Evolutionary conservation across 2,329 filamentous ascomycete genomes (phyloP), one percentile per base, ranked within the genome.

Genomic region (Didymella sp.): DNA sequence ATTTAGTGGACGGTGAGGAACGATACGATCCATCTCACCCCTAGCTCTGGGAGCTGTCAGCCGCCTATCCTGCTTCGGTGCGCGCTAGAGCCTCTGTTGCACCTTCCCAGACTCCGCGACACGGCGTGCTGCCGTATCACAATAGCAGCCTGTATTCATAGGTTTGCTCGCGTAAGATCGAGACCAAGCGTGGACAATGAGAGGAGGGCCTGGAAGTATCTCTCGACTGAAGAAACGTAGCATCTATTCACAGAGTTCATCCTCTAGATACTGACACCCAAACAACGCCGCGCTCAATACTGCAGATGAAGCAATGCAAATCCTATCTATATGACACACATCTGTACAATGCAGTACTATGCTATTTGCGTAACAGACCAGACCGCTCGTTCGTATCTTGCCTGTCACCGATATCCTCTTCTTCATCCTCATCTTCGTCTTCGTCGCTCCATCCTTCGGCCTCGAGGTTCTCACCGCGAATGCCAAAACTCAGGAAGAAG

Each of bases 401-500:
- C 25, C 46, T 57, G 7, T 58, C 51, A 17, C 63, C 64, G 21
- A 61, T 51, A 2, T 65, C 66, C 28, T 64, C 68, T n/a, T 68
- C 69, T 47, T 73, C 69, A 19, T 70, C 72, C 27, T 64, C 63
- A 2, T 66, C 61, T 0, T 71, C 70, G 4, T 73, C 72, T 13
- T 70, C 68, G 19, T 79, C 77, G 42, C 77, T 78, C 78, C 80
- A 85, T 0, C 82, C 85, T 19, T 86, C 83, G 3, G 84, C 83
- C 70, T 88, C 87, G 1, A 88, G 75, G 12, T 78, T 79, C 22
- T 78, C 78, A 2, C 89, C 88, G 12, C 86, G 82, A 61, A 98
- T 94, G 1, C 89, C 88, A 57, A 94, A 87, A 56, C 90, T 93
- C 25, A 91, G 80, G 1, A 91, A 59, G 79, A 94, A 96, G 0